Conservation (phyloP, 805 yeast species). For the Wickerhamomyces mucosus region DNA sequence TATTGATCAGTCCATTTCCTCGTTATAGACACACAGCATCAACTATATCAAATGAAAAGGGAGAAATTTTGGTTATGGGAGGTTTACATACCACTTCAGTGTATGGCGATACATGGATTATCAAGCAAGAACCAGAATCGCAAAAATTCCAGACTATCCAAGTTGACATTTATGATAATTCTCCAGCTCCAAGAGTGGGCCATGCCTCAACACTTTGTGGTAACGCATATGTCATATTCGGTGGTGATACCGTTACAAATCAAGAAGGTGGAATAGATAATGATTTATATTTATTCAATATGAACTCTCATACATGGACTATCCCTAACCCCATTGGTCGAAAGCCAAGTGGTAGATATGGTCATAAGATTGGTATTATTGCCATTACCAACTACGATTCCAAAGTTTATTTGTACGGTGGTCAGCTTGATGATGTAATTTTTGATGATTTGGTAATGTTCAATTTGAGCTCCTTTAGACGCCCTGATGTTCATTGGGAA, state of each 20-base stretch:
- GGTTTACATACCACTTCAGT: constrained; percentile 90
- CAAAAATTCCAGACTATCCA: constrained; percentile 32
- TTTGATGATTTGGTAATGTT: constrained; percentile 81
- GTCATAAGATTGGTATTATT: constrained; percentile 80
- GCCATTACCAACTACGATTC: constrained; percentile 49
- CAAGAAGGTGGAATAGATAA: constrained; percentile 75
- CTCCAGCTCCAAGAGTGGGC: constrained; percentile 95
- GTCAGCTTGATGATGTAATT: constrained; percentile 77
- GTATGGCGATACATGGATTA: constrained; percentile 92
- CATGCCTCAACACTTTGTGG: constrained; percentile 90
- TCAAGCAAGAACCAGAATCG: constrained; percentile 37
- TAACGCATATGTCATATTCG: constrained; percentile 89
- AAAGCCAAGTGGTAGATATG: constrained; percentile 88
- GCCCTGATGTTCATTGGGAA: constrained; percentile 81
- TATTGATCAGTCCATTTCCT: constrained; percentile 80
- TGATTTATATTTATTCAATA: constrained; percentile 78
- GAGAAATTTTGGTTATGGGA: constrained; percentile 85
- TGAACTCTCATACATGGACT: constrained; percentile 70
- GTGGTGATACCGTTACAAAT: constrained; percentile 91
- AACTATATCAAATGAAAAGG: constrained; percentile 62
- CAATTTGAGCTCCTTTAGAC: constrained; percentile 78
- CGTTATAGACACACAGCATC: constrained; percentile 90
- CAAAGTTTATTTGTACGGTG: constrained; percentile 80
- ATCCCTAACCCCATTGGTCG: constrained; percentile 64
- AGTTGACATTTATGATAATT: constrained; percentile 63